Evolutionary conservation across 2,329 filamentous ascomycete genomes (phyloP), one percentile per base, ranked within the genome.

Genomic region (Colletotrichum eleusines): DNA sequence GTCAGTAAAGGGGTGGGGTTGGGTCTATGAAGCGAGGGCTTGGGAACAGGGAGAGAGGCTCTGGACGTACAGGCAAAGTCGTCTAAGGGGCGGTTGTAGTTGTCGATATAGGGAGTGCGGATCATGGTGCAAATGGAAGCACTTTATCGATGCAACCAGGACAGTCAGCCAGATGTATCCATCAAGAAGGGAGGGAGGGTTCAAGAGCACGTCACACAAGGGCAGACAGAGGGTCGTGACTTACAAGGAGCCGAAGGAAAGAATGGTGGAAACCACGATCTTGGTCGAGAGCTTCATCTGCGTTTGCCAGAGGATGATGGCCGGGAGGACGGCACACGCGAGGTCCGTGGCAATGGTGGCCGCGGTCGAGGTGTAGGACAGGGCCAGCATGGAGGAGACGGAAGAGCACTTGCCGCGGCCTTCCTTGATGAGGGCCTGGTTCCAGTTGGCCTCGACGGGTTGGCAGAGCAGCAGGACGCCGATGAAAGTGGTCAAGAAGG

Each of bases 301-400:
- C 16, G 77, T 78, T 1, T 74, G 75, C 75, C 76, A 80, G 0
- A 81, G 69, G 31, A 81, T 74, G 16, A 79, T 63, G 0, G 76
- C 79, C 0, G 78, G 79, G 1, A 81, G 68, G 0, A 80, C 67
- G 0, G 76, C 77, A 5, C 76, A 77, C 16, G 77, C 76, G 50
- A 78, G 35, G 62, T 80, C 78, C n/a, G 78, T 81, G 8, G 74
- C 68, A 35, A 81, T 79, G 20, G 78, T 78, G 26, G 74, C 74
- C 2, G 75, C 77, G 0, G 78, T 80, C 4, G 78, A 77, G 3
- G 75, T 79, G 42, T 80, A 73, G 20, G 69, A 65, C 57, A 74
- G 23, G 20, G 59, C 76, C 20, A 77, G 59, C 73, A 78, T 77
- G 38, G 72, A 61, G 20, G 65, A 67, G 35, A 72, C 69, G 1